Base-by-base conservation (phyloP, 1,139 yeast species). In the Candida tropicalis region DNA sequence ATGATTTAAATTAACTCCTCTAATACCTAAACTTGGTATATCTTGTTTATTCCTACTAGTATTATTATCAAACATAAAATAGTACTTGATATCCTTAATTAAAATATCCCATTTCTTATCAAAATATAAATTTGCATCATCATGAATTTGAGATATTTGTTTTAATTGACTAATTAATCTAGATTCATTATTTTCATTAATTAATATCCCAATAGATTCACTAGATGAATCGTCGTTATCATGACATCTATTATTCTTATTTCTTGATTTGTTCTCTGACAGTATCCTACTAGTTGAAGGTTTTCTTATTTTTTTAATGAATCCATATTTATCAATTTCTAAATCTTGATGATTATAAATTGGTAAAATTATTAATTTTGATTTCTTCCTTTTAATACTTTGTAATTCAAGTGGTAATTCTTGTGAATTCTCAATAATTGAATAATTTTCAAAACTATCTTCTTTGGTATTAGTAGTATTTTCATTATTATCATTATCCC, bases 321-420 rank as follows among this genome's bases (percentile, higher is more conserved):
- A 79, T 0, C 84, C 84, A 55, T 72, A 78, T 45, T 75, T 63
- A 51, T 79, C 84, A 6, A 79, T 69, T 27, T 62, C 59, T 8
- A 61, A 56, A 20, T 57, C 59, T 7, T 40, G 39, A 27, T 10
- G 25, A 10, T 35, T 18, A n/a, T 23, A 22, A n/a, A 11, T 7
- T n/a, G 39, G 26, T 13, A 16, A 9, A 17, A 18, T 18, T 10
- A 20, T 15, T 11, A 22, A 25, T 11, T 34, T 34, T 7, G 37
- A 11, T 31, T 15, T 29, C 43, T 31, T 24, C 35, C 34, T 28
- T 17, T 27, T 28, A 16, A 48, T 29, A 35, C 35, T 48, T 25
- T 72, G 76, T 52, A 78, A 62, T 50, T 78, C 83, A 33, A 78
- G 69, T 0, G 81, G 80, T 0, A 64, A 70, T 23, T 56, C 49